Evolutionary conservation across 2,329 filamentous ascomycete species (phyloP), one percentile per base, ranked within the genome.

Genomic region (Ceratocystis harringtonii): DNA sequence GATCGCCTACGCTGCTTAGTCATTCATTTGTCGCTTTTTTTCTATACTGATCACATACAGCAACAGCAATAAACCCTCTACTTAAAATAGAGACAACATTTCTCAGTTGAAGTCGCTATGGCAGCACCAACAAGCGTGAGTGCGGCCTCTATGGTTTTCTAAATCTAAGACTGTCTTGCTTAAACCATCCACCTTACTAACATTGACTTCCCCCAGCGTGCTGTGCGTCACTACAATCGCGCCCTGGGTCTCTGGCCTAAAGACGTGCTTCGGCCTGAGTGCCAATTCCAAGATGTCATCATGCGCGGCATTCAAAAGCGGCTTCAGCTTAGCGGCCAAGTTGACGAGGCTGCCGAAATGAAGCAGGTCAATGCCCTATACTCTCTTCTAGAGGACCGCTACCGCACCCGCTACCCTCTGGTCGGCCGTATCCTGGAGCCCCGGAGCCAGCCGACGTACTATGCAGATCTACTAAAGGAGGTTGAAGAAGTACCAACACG

Each of bases 381-480:
- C 69, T 80, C 81, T 15, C 76, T 87, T 45, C 72, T 86, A 6
- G 79, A 82, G 70, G 78, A 87, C 73, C 78, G 82, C 57, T 87
- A 84, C 72, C 78, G 77, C 71, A 78, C 76, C 64, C 60, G 58
- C 25, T 67, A 67, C 45, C 66, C 66, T 25, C 36, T 67, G 25
- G 60, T 65, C 7, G 66, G 66, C 30, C 58, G 63, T 28, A 74
- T 86, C 55, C 74, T 86, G 66, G 74, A 77, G 64, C 85, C 85
- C 15, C 79, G 78, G 72, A 85, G 82, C 70, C 83, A 87, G 69
- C 85, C 85, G 45, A 81, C 79, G 0, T 85, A 88, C 72, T 88
- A 85, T 71, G 73, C 76, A 22, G 81, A 86, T 69, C 73, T 88
- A 36, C 72, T 86, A 0, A 77, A 75, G 64, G 85, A 88, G 72